These are phyloP conservation scores for Thelonectria rubi DNA, from an alignment of 2,329 filamentous ascomycete species.

Conservation along the genomic window DNA sequence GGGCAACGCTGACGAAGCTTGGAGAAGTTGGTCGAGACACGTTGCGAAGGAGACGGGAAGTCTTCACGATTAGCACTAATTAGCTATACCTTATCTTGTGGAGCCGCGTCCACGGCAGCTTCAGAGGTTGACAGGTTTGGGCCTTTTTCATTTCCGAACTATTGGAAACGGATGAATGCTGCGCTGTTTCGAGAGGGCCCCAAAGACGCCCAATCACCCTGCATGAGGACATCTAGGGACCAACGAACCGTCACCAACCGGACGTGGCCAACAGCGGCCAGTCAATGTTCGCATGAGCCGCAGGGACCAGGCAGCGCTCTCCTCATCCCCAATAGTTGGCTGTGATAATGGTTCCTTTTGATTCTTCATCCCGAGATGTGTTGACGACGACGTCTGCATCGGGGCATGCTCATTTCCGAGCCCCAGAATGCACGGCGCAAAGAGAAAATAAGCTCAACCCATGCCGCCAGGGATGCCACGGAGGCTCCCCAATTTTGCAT, in stretches of 20 bases:
- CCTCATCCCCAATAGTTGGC: background rate
- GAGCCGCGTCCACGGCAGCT: background rate
- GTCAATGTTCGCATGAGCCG: background rate
- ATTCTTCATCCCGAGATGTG: background rate
- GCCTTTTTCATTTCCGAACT: background rate
- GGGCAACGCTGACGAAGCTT: conserved; percentile 18
- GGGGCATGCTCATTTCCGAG: conserved; percentile 22
- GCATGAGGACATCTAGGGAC: background rate
- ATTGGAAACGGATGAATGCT: background rate
- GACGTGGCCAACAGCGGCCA: background rate
- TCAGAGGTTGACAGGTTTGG: too few relatives aligned
- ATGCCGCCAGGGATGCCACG: conserved; percentile 13
- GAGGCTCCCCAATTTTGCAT: conserved; percentile 12
- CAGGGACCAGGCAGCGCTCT: background rate
- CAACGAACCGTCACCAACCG: too few relatives aligned
- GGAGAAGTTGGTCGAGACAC: background rate
- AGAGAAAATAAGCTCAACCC: conserved; percentile 27
- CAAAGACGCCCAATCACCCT: background rate
- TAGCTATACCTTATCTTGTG: conserved; percentile 4
- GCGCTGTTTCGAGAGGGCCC: background rate
- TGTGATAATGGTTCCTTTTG: background rate
- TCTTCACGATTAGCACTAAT: too few relatives aligned
- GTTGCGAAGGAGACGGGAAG: background rate
- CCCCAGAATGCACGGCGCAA: conserved; percentile 22
- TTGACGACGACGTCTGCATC: conserved; percentile 15